phyloP scores from a whole-genome alignment of 129 eudicot species.

The Arctium lappa region DNA sequence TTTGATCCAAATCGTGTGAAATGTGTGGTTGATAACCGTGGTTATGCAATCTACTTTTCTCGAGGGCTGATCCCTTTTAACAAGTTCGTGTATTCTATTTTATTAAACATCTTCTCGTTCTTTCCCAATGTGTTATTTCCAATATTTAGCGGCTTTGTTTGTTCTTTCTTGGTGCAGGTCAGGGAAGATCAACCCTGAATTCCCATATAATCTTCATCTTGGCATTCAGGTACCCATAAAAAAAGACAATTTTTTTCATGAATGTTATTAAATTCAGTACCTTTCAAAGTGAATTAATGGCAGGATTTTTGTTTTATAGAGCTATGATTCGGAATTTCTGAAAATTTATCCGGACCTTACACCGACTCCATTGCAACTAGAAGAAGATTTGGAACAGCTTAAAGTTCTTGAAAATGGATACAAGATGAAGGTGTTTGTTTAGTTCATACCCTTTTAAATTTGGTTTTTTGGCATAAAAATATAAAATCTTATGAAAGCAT shows the following conservation, averaged over 20 bases:
- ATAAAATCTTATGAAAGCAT: neutral
- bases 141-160: neutral
- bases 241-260: neutral
- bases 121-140: neutral
- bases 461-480: slow-evolving; percentile 8
- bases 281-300: neutral
- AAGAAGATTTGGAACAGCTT: slow-evolving; percentile 96
- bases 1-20: slow-evolving; percentile 93
- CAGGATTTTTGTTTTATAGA: slow-evolving; percentile 33
- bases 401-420: slow-evolving; percentile 99
- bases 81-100: slow-evolving; percentile 50
- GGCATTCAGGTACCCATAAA: slow-evolving; percentile 82
- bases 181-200: slow-evolving; percentile 71
- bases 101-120: neutral
- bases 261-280: neutral
- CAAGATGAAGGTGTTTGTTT: slow-evolving; percentile 77
- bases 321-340: slow-evolving; percentile 74
- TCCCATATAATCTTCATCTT: slow-evolving; percentile 89
- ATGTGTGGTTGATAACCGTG: slow-evolving; percentile 84
- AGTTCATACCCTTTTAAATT: neutral
- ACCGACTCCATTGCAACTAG: slow-evolving; percentile 90
- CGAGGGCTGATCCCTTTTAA: slow-evolving; percentile 86
- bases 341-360: slow-evolving; percentile 69
- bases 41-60: slow-evolving; percentile 90
- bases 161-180: slow-evolving; percentile 44